Evolutionary conservation across 2,329 filamentous ascomycete genomes (phyloP).

Genomic region (Hypoxylon sp.): DNA sequence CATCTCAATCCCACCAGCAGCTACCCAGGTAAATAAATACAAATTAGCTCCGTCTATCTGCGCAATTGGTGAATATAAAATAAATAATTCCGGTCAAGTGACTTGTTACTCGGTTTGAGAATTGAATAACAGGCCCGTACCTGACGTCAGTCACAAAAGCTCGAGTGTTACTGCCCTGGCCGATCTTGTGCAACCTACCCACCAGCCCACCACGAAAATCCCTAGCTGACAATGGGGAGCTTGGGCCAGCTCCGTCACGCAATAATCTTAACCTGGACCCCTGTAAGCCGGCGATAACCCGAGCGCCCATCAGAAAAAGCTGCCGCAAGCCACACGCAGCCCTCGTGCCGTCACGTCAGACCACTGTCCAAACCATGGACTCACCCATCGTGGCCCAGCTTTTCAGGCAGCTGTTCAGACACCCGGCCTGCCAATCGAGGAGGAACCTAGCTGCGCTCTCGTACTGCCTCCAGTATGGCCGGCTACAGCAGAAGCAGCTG

Average conservation of each 20-base stretch:
- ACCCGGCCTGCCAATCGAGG: conserved; percentile 74
- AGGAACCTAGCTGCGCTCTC: conserved; percentile 60
- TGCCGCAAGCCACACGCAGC: conserved; percentile 10
- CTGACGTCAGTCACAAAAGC: conserved; percentile 24
- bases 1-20: conserved; percentile 10
- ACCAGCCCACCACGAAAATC: conserved; percentile 16
- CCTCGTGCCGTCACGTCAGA: conserved; percentile 22
- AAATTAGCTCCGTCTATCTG: neutral
- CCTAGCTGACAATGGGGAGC: conserved; percentile 35
- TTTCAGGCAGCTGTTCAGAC: conserved; percentile 87
- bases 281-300: conserved; percentile 36
- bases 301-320: conserved; percentile 36
- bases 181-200: neutral
- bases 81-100: conserved; percentile 20
- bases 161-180: conserved; percentile 11
- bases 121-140: neutral
- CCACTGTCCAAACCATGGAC: conserved; percentile 73
- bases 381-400: conserved; percentile 82
- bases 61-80: neutral
- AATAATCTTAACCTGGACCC: conserved; percentile 7
- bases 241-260: conserved; percentile 40
- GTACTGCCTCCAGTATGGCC: conserved; percentile 59
- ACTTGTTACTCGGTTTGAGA: conserved; percentile 23
- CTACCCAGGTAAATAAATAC: neutral
- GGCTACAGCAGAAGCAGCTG: conserved; percentile 54